Conservation (phyloP, 306 rosid genomes). For the Cucumis hystrix region DNA sequence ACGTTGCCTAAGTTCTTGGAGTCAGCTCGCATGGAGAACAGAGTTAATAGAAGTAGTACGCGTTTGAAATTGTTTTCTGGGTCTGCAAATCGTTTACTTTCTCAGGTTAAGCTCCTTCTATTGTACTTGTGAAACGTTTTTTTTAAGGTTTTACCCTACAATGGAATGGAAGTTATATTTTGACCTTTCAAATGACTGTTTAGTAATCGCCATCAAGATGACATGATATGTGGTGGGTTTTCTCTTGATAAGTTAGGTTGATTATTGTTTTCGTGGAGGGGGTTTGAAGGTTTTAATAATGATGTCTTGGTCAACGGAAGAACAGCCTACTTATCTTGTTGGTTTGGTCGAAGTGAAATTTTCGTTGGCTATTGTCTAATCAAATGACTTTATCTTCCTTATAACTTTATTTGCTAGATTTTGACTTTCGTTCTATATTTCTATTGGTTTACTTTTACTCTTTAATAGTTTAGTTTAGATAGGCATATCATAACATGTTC, state of each 20-base stretch:
- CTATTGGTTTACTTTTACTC: neutral
- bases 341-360: neutral
- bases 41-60: slow-evolving; percentile 23
- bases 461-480: neutral
- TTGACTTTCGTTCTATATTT: neutral
- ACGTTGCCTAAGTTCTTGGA: slow-evolving; percentile 81
- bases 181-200: neutral
- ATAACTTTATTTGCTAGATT: neutral
- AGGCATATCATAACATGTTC: neutral
- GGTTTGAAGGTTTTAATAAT: neutral
- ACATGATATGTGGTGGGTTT: neutral
- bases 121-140: neutral
- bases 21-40: slow-evolving; percentile 38
- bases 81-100: slow-evolving; percentile 72
- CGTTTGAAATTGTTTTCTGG: slow-evolving; percentile 81
- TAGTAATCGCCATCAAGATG: neutral
- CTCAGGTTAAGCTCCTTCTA: slow-evolving; percentile 37
- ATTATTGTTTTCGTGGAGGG: neutral
- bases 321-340: neutral
- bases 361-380: neutral
- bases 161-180: neutral
- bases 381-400: neutral
- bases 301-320: neutral
- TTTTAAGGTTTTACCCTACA: neutral
- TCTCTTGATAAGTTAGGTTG: neutral